Evolutionary conservation across 257 asterid genomes (phyloP), one percentile per base, ranked within the genome.

Genomic region (Solanum infundibuliforme): DNA sequence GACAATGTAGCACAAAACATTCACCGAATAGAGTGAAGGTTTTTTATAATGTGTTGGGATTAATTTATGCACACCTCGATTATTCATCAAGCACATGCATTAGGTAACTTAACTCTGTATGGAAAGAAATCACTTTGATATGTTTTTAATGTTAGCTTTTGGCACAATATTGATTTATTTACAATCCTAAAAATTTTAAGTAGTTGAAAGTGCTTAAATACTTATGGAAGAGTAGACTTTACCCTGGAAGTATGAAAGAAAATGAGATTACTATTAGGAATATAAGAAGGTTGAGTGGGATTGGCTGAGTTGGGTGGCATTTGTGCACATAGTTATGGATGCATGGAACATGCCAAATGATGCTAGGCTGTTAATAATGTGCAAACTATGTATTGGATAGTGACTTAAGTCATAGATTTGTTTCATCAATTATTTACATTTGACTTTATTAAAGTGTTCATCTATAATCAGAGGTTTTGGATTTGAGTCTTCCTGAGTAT

Each of bases 321-420:
- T 79, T 79, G 85, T 16, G 69, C 85, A 46, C 41, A 31, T 46
- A 46, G 41, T 79, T 79, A 43, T 79, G 35, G 60, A 76, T 39
- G 48, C 48, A 41, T 41, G 38, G 35, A 79, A 79, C 68, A 81
- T 46, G 85, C 29, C 68, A 81, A 81, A 81, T 81, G 68, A 81
- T 46, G 41, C 85, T 46, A 81, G 85, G 85, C 85, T 46, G 68
- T 46, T 81, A 10, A 29, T 81, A 46, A 81, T 81, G 85, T 81
- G 41, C 85, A 46, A 46, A 18, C 68, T 29, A 4, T 25, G 32
- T 81, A 46, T 48, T 81, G 85, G 68, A 81, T 29, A 81, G 85
- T 29, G 69, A 46, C 85, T 52, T 46, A 46, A 29, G 85, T 46
- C 68, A 81, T 20, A 81, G 6, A 29, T 46, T 46, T 81, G 69